Conservation (phyloP, 1,139 yeast species). For the Debaryomyces psychrophilus region DNA sequence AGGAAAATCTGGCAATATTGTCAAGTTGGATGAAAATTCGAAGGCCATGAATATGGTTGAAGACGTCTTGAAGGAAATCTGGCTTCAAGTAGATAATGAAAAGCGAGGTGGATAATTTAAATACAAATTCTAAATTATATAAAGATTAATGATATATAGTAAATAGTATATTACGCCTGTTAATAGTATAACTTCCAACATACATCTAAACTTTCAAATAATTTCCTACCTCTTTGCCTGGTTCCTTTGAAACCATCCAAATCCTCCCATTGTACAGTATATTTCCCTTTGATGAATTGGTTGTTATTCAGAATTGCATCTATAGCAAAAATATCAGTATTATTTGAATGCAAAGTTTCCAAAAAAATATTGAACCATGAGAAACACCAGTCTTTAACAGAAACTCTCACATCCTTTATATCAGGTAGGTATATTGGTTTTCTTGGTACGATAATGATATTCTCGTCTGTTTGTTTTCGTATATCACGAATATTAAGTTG, state of each 20-base stretch:
- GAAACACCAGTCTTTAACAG: constrained; percentile 21
- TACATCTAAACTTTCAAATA: constrained; percentile 54
- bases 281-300: constrained; percentile 9
- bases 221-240: constrained; percentile 50
- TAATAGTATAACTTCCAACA: constrained; percentile 29
- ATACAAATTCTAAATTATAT: neutral
- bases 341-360: constrained; percentile 14
- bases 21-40: constrained; percentile 30
- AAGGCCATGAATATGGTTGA: constrained; percentile 51
- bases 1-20: constrained; percentile 27
- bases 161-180: constrained; percentile 7
- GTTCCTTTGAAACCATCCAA: constrained; percentile 77
- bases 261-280: constrained; percentile 49
- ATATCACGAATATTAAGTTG: constrained; percentile 4
- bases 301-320: constrained; percentile 1
- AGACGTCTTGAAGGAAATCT: constrained; percentile 57
- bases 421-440: constrained; percentile 7
- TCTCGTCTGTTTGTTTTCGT: neutral
- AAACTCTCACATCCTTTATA: constrained; percentile 16
- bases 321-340: constrained; percentile 2
- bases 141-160: constrained; percentile 5
- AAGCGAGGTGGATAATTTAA: constrained; percentile 60
- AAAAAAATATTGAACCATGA: constrained; percentile 35
- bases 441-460: constrained; percentile 7
- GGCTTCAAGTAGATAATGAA: constrained; percentile 53